These are phyloP conservation scores for Gyrodon lividus DNA, from an alignment of 768 basidiomycete species.

Conservation along the genomic window DNA sequence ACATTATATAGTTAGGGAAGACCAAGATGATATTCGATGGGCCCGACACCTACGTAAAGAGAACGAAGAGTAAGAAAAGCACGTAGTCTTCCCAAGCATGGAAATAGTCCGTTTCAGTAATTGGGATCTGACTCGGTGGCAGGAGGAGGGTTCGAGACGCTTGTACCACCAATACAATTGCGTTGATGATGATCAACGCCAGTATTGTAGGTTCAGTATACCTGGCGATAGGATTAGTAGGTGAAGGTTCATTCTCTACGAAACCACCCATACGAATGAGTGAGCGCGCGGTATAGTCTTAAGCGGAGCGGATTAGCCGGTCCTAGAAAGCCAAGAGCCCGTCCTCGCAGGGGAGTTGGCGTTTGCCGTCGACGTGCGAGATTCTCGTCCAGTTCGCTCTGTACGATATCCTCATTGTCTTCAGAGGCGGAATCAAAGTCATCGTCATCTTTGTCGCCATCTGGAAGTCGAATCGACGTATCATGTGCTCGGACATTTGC, in stretches of 20 bases:
- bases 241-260: not conserved
- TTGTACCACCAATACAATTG: conserved; percentile 79
- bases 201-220: conserved; percentile 88
- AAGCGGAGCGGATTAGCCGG: conserved; percentile 63
- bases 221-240: conserved; percentile 35
- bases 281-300: conserved; percentile 63
- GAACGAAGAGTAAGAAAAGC: conserved; percentile 77
- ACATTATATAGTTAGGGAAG: conserved; percentile 9
- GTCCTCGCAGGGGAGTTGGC: conserved; percentile 62
- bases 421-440: conserved; percentile 30
- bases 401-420: conserved; percentile 38
- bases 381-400: conserved; percentile 25
- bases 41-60: conserved; percentile 71
- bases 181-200: conserved; percentile 79
- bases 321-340: conserved; percentile 75
- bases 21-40: not conserved
- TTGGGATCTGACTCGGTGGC: conserved; percentile 39
- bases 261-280: conserved; percentile 59
- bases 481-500: conserved; percentile 71
- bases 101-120: conserved; percentile 73
- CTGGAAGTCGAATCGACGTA: conserved; percentile 54
- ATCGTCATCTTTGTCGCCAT: conserved; percentile 40
- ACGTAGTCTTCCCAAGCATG: conserved; percentile 85
- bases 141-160: conserved; percentile 61
- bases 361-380: conserved; percentile 42